Conservation (phyloP, 2,329 filamentous ascomycete genomes). For the Alternaria sp. region DNA sequence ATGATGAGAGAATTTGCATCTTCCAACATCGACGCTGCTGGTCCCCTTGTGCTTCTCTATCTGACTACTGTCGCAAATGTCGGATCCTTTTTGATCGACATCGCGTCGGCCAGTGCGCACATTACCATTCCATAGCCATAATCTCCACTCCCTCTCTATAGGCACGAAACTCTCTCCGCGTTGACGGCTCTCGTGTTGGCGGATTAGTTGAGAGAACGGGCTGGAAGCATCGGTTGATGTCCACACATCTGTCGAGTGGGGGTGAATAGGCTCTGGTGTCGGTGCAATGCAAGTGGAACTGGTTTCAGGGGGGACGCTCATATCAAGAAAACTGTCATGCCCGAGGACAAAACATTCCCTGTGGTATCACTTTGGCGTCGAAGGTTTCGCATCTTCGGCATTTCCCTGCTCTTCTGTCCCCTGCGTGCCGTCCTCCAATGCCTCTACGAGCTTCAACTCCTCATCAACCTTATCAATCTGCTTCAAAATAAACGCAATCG, state of each 20-base stretch:
- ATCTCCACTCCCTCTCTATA: not conserved
- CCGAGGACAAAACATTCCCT: not conserved
- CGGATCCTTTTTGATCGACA: not conserved
- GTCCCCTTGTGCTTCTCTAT: not conserved
- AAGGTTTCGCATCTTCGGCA: slow-evolving; percentile 1
- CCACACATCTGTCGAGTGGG: not conserved
- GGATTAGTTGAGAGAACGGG: not conserved
- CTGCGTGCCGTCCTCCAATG: slow-evolving; percentile 31
- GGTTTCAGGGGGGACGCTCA: not conserved
- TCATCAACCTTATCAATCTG: slow-evolving; percentile 62
- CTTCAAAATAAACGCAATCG: slow-evolving; percentile 61
- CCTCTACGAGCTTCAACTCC: slow-evolving; percentile 41
- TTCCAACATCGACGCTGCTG: not conserved
- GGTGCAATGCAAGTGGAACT: not conserved
- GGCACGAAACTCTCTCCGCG: not conserved
- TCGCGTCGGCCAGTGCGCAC: not conserved
- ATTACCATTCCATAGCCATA: not conserved
- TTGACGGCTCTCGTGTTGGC: not conserved
- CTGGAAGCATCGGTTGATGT: not conserved
- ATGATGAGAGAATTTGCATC: not conserved
- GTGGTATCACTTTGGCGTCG: slow-evolving; percentile 16
- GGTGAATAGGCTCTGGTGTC: not conserved
- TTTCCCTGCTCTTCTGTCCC: not conserved
- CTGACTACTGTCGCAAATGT: not conserved
- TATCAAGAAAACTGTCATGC: not conserved